Base-by-base conservation (phyloP, 75 land plant genomes). In the Cunninghamia lanceolata region DNA sequence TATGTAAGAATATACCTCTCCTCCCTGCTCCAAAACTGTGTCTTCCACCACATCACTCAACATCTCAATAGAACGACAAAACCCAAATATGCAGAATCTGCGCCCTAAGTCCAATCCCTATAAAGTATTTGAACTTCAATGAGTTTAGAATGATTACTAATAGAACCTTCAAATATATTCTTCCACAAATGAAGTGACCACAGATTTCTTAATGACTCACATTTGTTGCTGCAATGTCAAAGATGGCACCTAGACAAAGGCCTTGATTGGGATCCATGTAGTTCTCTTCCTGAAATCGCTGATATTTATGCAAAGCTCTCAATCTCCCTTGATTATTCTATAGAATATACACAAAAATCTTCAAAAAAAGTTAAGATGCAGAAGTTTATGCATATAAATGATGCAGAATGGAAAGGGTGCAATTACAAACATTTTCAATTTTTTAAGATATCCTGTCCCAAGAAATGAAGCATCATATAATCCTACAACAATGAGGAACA, bases 31-130 rank as follows among this genome's bases (percentile, higher is more conserved):
- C 83, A 98, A 86, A 32, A 96, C 99, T 21, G 96, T 91, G 59
- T 98, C 99, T 89, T 98, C 94, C n/a, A 98, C 98, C 87, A 98
- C 99, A 90, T 97, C 99, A 88, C 94, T 96, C 15, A 97, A 92
- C 99, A 97, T 98, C 88, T 98, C 99, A 86, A 98, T 91, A 34
- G 99, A 96, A 36, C 99, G 98, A 87, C 99, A 98, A 87, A 96
- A 98, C 30, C 99, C 99, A 91, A 93, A 92, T 83, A 98, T 94
- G 85, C 99, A 98, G 50, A 98, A 92, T 77, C 96, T 93, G 79
- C 99, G 93, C 40, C 98, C 95, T 88, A 82, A 91, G 86, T 98
- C 98, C 86, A 96, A 91, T 68, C 99, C 99, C 99, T 98, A 86
- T 25, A 82, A 70, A 25, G 53, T 21, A 53, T 32, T 75, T 46